Evolutionary conservation across 2,329 filamentous ascomycete genomes (phyloP).

Genomic region (Penicillium verrucosum): DNA sequence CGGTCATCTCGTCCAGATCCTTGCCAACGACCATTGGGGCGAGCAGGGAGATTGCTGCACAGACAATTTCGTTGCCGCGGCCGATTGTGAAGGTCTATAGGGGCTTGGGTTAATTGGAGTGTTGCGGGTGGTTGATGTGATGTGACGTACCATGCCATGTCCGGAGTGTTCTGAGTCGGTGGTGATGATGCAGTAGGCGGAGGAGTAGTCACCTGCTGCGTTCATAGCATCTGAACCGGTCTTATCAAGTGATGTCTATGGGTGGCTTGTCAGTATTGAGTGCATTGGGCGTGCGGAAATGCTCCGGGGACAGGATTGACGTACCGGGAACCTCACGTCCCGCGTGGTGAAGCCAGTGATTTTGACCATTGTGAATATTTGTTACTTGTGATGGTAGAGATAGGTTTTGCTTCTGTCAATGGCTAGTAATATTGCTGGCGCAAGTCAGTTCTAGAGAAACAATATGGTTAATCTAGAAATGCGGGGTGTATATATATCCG

Average conservation of each 20-base stretch:
- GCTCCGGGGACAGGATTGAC: slow-evolving; percentile 12
- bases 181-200: slow-evolving; percentile 88
- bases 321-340: slow-evolving; percentile 69
- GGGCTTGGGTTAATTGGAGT: slow-evolving; percentile 1
- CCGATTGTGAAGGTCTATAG: slow-evolving; percentile 46
- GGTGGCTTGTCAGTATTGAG: not conserved
- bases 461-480: slow-evolving; percentile 1
- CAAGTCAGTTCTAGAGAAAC: slow-evolving; percentile 3
- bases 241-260: slow-evolving; percentile 82
- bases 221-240: slow-evolving; percentile 98
- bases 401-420: slow-evolving; percentile 7
- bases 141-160: slow-evolving; percentile 42
- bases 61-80: slow-evolving; percentile 89
- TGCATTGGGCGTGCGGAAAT: not conserved
- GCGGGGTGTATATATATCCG: slow-evolving; percentile 1
- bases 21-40: slow-evolving; percentile 71
- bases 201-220: slow-evolving; percentile 84
- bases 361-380: slow-evolving; percentile 50
- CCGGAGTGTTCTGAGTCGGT: slow-evolving; percentile 61
- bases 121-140: not conserved
- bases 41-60: slow-evolving; percentile 74
- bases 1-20: slow-evolving; percentile 71
- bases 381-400: not conserved
- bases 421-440: not conserved
- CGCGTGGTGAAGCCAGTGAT: slow-evolving; percentile 70